Evolutionary conservation across 225 moss, liverwort and hornwort species (phyloP).

Genomic region (Straminergon stramineum): DNA sequence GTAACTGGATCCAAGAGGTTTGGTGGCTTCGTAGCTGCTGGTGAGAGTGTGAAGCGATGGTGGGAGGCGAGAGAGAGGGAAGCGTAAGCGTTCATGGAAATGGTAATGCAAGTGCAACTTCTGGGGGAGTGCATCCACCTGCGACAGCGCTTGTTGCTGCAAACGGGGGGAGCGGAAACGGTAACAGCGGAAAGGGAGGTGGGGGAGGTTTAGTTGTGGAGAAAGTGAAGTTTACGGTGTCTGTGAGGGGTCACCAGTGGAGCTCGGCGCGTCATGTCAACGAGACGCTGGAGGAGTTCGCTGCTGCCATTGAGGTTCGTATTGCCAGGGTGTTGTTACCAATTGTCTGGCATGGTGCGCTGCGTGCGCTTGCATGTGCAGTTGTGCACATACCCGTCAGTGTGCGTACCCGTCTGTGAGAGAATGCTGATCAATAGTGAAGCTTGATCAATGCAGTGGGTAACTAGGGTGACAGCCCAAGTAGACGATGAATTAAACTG

Average conservation of each 20-base stretch:
- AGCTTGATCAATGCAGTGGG: neutral
- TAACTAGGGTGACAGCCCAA: neutral
- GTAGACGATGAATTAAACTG: neutral
- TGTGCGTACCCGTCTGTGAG: neutral
- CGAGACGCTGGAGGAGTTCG: neutral
- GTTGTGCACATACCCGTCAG: no score
- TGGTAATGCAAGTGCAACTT: neutral
- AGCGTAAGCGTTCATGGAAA: neutral
- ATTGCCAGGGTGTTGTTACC: neutral
- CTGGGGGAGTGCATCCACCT: neutral
- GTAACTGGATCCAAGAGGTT: neutral
- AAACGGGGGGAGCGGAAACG: neutral
- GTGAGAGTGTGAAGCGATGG: neutral
- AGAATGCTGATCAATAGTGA: neutral
- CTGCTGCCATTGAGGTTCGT: neutral
- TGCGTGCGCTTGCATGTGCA: neutral
- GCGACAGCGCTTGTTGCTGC: neutral
- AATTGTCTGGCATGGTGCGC: neutral
- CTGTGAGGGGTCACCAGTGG: neutral
- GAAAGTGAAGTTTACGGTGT: neutral
- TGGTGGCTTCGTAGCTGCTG: neutral
- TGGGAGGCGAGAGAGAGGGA: neutral
- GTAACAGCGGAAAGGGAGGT: neutral
- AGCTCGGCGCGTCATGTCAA: neutral
- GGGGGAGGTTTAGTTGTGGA: neutral